phyloP scores from a whole-genome alignment of 2,329 filamentous ascomycete species.

The Apiospora aurea region DNA sequence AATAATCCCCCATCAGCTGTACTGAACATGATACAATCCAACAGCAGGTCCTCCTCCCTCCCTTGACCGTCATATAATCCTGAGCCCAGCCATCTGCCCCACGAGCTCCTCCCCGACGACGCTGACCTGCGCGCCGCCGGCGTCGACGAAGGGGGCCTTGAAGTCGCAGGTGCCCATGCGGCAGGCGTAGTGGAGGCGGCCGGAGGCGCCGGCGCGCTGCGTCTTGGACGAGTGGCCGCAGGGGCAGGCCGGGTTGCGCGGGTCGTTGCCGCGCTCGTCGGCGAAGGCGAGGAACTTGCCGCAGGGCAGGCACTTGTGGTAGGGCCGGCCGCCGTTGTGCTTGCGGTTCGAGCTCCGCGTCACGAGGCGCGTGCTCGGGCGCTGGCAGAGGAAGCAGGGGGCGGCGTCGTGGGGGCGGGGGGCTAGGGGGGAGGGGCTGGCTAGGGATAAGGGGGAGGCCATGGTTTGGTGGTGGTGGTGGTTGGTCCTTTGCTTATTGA shows the following conservation, averaged over 20 bases:
- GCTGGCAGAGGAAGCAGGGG: background rate
- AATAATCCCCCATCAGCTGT: background rate
- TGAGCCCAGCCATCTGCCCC: background rate
- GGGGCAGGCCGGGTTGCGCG: constrained; percentile 18
- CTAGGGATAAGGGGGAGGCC: background rate
- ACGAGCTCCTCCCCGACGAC: background rate
- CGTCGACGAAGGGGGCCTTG: background rate
- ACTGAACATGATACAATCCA: background rate
- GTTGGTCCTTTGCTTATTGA: background rate
- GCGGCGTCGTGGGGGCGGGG: background rate
- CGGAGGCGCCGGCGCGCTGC: constrained; percentile 2
- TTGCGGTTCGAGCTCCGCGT: constrained; percentile 3
- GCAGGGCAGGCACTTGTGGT: constrained; percentile 16
- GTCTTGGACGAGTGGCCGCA: constrained; percentile 13
- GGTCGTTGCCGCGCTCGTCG: constrained; percentile 18
- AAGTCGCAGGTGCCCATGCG: constrained; percentile 6
- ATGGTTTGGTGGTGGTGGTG: background rate
- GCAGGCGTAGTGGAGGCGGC: constrained; percentile 6
- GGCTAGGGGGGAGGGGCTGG: background rate
- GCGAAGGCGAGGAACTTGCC: constrained; percentile 14
- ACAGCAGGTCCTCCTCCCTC: no score
- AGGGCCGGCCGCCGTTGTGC: background rate
- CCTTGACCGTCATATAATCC: background rate
- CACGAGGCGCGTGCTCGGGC: background rate
- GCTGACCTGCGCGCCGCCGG: constrained; percentile 3